A percentile compares a stretch with the other conserved stretches of the same genome.
Evolutionary conservation across 805 yeast species (phyloP).

Genomic region (Myxozyma monticola): DNA sequence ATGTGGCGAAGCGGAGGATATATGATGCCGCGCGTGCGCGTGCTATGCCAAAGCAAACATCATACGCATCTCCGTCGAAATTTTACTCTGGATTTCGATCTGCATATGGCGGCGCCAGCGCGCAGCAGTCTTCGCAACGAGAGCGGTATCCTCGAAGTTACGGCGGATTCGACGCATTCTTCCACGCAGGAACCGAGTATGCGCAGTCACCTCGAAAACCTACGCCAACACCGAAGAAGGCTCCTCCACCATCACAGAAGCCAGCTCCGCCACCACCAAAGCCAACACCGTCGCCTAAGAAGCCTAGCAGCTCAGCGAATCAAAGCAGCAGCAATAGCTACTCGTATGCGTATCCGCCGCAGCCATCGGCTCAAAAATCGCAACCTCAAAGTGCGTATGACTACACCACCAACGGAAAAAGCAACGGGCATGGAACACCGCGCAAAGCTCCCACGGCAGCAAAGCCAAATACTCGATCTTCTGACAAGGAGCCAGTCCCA

Average conservation of each 20-base stretch:
- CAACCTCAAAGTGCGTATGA: too few species aligned
- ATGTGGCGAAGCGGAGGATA: slow-evolving; percentile 33
- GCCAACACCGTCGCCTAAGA: background rate
- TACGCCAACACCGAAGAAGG: slow-evolving; percentile 1
- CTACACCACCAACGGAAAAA: too few species aligned
- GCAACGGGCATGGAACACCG: too few species aligned
- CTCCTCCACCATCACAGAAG: slow-evolving; percentile 1
- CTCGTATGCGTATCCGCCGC: too few species aligned
- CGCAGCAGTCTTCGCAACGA: too few species aligned
- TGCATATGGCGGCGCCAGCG: too few species aligned
- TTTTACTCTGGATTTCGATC: too few species aligned
- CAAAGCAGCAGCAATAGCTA: slow-evolving; percentile 22
- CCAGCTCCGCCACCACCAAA: slow-evolving; percentile 1
- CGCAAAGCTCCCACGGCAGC: too few species aligned
- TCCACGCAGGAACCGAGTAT: background rate
- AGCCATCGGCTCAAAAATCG: too few species aligned
- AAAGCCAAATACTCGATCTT: too few species aligned
- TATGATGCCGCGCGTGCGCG: slow-evolving; percentile 36
- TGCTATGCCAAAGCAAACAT: background rate
- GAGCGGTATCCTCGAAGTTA: too few species aligned
- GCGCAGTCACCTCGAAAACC: slow-evolving; percentile 4
- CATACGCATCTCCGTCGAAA: background rate
- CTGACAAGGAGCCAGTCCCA: too few species aligned
- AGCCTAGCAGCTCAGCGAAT: background rate
- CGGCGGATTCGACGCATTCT: background rate